phyloP scores from a whole-genome alignment of 2,329 filamentous ascomycete species.

The Whalleya microplaca region DNA sequence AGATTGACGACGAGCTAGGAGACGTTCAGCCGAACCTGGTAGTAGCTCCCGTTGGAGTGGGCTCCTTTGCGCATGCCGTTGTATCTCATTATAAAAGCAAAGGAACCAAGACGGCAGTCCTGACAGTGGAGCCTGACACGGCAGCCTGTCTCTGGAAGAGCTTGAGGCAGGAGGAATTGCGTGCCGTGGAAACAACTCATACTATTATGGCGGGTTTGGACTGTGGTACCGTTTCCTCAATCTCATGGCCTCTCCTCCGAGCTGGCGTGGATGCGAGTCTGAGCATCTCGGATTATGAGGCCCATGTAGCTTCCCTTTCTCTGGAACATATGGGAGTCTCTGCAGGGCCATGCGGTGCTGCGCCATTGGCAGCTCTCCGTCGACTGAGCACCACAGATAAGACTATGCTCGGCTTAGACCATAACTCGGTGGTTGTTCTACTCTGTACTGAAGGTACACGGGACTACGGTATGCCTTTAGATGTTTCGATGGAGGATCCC shows the following conservation, averaged over 20 bases:
- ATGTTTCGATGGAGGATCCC: slow-evolving; percentile 45
- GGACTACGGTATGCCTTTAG: slow-evolving; percentile 49
- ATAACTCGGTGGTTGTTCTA: slow-evolving; percentile 60
- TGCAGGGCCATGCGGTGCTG: slow-evolving; percentile 54
- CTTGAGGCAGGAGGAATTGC: slow-evolving; percentile 41
- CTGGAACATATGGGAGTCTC: slow-evolving; percentile 42
- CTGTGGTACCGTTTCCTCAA: slow-evolving; percentile 52
- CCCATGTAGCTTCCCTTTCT: slow-evolving; percentile 45
- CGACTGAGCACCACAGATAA: slow-evolving; percentile 30
- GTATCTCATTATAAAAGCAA: slow-evolving; percentile 62
- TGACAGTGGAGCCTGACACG: slow-evolving; percentile 61
- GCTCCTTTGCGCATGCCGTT: slow-evolving; percentile 71
- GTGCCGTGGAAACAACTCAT: slow-evolving; percentile 43
- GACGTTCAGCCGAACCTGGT: slow-evolving; percentile 47
- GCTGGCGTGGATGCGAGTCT: slow-evolving; percentile 47
- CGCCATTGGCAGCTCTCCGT: slow-evolving; percentile 54
- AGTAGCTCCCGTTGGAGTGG: slow-evolving; percentile 70
- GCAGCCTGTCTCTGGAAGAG: slow-evolving; percentile 48
- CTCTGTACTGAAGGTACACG: slow-evolving; percentile 67
- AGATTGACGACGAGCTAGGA: slow-evolving; percentile 64
- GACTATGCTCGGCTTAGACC: slow-evolving; percentile 40
- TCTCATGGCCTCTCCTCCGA: slow-evolving; percentile 49
- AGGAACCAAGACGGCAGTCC: slow-evolving; percentile 40
- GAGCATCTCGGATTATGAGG: slow-evolving; percentile 47
- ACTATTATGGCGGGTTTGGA: slow-evolving; percentile 57